Conservation (phyloP, 139 green algal genomes). For the Tetratostichococcus sp. region DNA sequence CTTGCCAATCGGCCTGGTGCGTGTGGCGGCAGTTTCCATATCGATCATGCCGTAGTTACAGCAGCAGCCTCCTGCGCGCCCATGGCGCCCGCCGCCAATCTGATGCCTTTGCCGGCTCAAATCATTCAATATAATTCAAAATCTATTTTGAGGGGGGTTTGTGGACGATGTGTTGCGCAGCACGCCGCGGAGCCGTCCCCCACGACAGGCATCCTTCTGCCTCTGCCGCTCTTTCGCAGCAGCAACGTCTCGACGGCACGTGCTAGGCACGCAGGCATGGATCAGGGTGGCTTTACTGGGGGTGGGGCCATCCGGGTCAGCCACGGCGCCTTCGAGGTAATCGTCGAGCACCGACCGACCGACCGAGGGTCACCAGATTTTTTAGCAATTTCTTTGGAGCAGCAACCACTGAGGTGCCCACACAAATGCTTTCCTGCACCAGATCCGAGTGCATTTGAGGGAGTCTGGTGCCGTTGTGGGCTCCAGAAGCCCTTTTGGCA, state of each 20-base stretch:
- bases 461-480: no score
- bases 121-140: no score
- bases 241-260: background rate
- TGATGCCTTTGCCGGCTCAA: no score
- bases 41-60: background rate
- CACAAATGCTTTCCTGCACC: no score
- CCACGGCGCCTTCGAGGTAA: background rate
- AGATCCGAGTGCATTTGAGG: no score
- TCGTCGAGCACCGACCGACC: background rate
- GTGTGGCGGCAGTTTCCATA: no score
- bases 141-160: no score
- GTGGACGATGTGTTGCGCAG: background rate
- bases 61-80: no score
- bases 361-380: background rate
- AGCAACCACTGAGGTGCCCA: no score
- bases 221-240: slow-evolving; percentile 40
- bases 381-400: no score
- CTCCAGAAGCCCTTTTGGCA: no score
- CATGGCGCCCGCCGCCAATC: no score
- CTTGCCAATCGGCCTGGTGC: slow-evolving; percentile 3
- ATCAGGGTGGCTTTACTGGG: background rate
- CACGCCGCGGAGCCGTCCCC: slow-evolving; percentile 36
- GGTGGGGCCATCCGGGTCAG: background rate
- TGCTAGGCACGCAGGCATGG: background rate
- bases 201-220: slow-evolving; percentile 44